Base-by-base conservation (phyloP, 352 stramenopile genomes). In the Globisporangium nagaii region DNA sequence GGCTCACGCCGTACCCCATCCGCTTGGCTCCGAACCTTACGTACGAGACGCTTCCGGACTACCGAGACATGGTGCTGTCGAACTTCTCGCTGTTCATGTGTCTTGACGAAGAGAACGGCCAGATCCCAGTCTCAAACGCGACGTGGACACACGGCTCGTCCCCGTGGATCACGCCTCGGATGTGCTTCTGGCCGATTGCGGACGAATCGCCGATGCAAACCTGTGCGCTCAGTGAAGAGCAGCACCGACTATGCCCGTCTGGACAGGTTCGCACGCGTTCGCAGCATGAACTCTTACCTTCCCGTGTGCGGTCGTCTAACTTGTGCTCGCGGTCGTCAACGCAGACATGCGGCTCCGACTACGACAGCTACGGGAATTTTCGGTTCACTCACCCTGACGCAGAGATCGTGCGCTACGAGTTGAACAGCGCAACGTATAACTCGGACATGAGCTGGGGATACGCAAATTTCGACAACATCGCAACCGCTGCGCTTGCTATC, bases 101-200 rank as follows among this genome's bases (percentile, higher is more conserved):
- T 46, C 48, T 63, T 12, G 64, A 81, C 42, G 49, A 70, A 8
- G 39, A 42, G 34, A 71, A 68, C 9, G 25, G 47, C 0, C 62
- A 48, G 13, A 81, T 86, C 31, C 66, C 73, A 12, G 32, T 84
- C 3, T 58, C 53, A 2, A 43, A 62, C 22, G 60, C 53, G 15
- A 58, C 36, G 1, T 84, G 71, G 73, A 79, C 68, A 1, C 75
- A 84, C 19, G 68, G 80, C 41, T 66, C 65, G 1, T 82, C 72
- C 9, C 64, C 70, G 15, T 89, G 75, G 79, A 70, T 40, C 44
- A 82, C 15, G 0, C 66, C 80, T 32, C 71, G 80, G 31, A 37
- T 90, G 36, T 97, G 90, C 56, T 95, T 92, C 60, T 97, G 90
- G 90, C 88, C 88, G 4, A 60, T 97, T 42, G 86, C 95, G 47